Base-by-base conservation (phyloP, 176 grass and related monocot genomes). In the Hsuehochloa calcarea region DNA sequence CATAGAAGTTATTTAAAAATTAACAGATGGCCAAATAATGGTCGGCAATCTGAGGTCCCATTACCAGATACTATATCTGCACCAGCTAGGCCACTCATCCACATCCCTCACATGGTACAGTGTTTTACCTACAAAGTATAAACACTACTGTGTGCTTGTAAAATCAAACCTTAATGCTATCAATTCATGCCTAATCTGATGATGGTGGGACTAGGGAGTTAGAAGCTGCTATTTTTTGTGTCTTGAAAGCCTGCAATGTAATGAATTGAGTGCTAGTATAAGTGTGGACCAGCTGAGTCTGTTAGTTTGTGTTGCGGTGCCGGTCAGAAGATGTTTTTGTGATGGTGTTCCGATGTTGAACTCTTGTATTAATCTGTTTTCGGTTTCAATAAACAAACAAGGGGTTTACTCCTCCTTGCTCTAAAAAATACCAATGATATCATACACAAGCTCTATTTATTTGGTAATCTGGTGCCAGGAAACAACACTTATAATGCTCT, bases 341-440 rank as follows among this genome's bases (percentile, higher is more conserved):
- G 22, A 41, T 26, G 54, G 74, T 60, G 54, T 77, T 59, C 58
- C 54, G n/a, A 60, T 16, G 22, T 60, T 77, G 74, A 77, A 77
- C 54, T 45, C 39, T 25, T 70, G 22, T 70, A 70, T 5, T 43
- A 43, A 41, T 44, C 11, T 70, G 39, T 44, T 41, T 70, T 43
- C 40, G 35, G 74, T 60, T 59, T 60, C 74, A 77, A 77, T 58
- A 77, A 54, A 74, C 34, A 1, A 54, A 74, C 27, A 55, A 43
- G 68, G 39, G 39, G 40, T 39, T 70, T 70, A 70, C 46, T 74
- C 26, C 46, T 74, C 45, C 23, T 34, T 54, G 47, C 47, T 54
- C 71, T 52, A 74, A 74, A 47, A 5, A 52, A 74, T 31, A 54
- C 19, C 52, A 56, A 56, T 2, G 3, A 34, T 22, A 74, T 54